Base-by-base conservation (phyloP, 2,329 filamentous ascomycete genomes). In the Colletotrichum sp. region DNA sequence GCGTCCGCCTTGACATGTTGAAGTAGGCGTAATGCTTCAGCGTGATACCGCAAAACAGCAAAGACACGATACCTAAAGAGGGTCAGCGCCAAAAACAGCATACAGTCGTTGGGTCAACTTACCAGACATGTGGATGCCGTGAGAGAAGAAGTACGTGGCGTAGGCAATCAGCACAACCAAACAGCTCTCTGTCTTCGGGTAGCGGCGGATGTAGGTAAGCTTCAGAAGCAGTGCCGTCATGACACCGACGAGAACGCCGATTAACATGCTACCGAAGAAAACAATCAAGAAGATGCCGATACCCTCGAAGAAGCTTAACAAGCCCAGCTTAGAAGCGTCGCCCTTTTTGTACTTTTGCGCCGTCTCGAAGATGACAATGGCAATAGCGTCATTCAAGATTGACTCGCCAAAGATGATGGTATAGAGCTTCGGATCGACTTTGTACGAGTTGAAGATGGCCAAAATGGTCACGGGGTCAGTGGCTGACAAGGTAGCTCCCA, bases 21-120 rank as follows among this genome's bases (percentile, higher is more conserved):
- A 98, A 98, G 87, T 99, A 99, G 77, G 97, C 97, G 82, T 99
- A 99, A 84, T 99, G 97, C 86, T 99, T 99, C 78, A 99, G 89
- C 13, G 97, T 98, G 80, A 99, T 99, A 71, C 97, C 97, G 84
- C 97, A 99, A 88, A 99, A 99, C 3, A 99, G 89, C 74, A 99
- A 89, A 28, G 97, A 98, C 79, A 99, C 97, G 81, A 99, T 99
- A 79, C 96, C 95, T 97, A 79, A 32, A 9, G 55, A 11, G 16
- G 19, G n/a, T 64, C 34, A 64, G 61, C 22, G 27, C 27, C 55
- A n/a, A 13, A 59, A 59, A 11, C 2, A 48, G 44, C 5, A 9
- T 22, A 12, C 44, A 52, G n/a, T 22, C n/a, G n/a, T 52, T 6
- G n/a, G 44, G n/a, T 13, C 44, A 52, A 22, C 93, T 82, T 90